Evolutionary conservation across 164 flowering plant genomes (phyloP).

Genomic region (Buxus sempervirens): DNA sequence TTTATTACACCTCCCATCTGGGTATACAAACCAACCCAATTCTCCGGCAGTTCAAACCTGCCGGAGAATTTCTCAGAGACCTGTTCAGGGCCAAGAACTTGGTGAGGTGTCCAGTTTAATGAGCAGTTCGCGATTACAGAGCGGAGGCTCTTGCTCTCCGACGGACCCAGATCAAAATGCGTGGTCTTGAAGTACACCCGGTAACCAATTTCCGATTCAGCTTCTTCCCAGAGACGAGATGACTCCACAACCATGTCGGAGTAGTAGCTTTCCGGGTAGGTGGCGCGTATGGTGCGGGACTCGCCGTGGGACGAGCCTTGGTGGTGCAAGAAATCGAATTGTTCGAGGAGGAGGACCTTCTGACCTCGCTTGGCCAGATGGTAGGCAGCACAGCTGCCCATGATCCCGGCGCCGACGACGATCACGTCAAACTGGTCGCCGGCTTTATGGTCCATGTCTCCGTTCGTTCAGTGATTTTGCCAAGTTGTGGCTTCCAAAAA

Average conservation of each 20-base stretch:
- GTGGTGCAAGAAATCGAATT: constrained; percentile 88
- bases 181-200: constrained; percentile 50
- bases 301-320: constrained; percentile 98
- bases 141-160: constrained; percentile 34
- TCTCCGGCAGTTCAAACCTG: constrained; percentile 50
- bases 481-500: too few species aligned
- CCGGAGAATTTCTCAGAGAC: constrained; percentile 45
- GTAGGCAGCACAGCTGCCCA: constrained; percentile 90
- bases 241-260: constrained; percentile 59
- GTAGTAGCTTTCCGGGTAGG: constrained; percentile 87
- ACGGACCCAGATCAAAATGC: constrained; percentile 73
- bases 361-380: constrained; percentile 53
- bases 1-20: constrained; percentile 71
- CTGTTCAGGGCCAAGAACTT: constrained; percentile 31
- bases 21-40: constrained; percentile 58
- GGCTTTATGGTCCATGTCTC: constrained; percentile 40
- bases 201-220: constrained; percentile 67
- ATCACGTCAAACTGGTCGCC: constrained; percentile 56
- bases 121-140: constrained; percentile 47
- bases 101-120: constrained; percentile 27
- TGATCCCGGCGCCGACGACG: constrained; percentile 86
- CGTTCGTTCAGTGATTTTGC: too few species aligned
- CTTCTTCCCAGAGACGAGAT: constrained; percentile 56
- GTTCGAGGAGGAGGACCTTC: constrained; percentile 69
- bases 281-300: constrained; percentile 80